Conservation (phyloP, 768 basidiomycete species). For the Mycena albidolilacea region DNA sequence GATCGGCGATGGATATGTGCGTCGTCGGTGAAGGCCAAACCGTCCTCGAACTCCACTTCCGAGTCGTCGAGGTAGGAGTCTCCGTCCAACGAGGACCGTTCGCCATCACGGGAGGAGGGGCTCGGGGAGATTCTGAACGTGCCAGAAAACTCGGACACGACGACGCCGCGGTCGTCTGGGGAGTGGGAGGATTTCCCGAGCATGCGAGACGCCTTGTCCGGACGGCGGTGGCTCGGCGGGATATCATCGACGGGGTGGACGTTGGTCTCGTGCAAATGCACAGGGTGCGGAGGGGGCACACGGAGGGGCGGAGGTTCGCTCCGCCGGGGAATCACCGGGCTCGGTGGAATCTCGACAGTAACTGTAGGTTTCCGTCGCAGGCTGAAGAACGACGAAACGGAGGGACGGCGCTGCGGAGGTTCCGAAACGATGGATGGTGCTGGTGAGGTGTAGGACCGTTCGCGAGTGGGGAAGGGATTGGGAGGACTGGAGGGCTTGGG, state of each 20-base stretch:
- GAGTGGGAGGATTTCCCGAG: constrained; percentile 7
- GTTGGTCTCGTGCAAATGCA: constrained; percentile 27
- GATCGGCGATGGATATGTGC: constrained; percentile 19
- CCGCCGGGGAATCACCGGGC: neutral
- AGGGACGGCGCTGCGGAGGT: constrained; percentile 2
- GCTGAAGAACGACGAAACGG: constrained; percentile 19
- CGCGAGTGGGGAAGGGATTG: constrained; percentile 2
- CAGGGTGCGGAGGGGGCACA: neutral
- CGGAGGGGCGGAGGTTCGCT: neutral
- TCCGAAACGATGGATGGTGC: neutral
- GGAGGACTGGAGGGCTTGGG: constrained; percentile 1
- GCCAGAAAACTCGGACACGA: constrained; percentile 17
- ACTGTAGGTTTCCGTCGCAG: constrained; percentile 11
- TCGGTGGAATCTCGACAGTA: neutral
- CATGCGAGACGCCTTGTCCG: constrained; percentile 27
- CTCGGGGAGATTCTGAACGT: constrained; percentile 11
- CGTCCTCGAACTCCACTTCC: constrained; percentile 5
- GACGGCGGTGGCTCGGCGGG: neutral
- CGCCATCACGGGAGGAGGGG: neutral
- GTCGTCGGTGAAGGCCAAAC: constrained; percentile 12
- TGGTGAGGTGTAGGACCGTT: neutral
- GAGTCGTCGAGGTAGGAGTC: neutral
- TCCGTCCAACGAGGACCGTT: neutral
- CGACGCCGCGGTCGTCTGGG: neutral
- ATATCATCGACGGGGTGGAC: constrained; percentile 30